These are phyloP conservation scores for Dryadomyces quercus-mongolicae DNA, from an alignment of 2,329 filamentous ascomycete species.

Conservation along the genomic window DNA sequence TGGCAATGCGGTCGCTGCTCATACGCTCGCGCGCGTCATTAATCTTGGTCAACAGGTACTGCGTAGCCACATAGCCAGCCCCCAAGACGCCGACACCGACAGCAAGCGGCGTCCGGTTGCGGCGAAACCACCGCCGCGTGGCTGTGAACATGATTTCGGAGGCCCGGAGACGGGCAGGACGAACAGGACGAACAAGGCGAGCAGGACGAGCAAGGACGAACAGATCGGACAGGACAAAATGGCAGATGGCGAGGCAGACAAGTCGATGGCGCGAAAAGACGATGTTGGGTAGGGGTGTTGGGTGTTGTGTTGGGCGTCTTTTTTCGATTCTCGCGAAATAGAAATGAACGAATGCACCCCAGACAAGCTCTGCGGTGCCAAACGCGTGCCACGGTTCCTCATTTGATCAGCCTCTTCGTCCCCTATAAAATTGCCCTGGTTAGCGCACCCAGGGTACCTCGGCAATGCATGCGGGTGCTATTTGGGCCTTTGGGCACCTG, in stretches of 20 bases:
- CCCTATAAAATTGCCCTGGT: too few species aligned
- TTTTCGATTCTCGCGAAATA: background rate
- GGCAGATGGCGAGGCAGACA: too few species aligned
- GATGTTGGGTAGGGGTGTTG: too few species aligned
- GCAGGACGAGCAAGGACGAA: background rate
- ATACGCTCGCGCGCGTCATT: conserved; percentile 90
- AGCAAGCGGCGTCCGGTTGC: conserved; percentile 81
- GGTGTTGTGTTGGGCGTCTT: too few species aligned
- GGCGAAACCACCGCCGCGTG: conserved; percentile 80
- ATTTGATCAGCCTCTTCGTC: too few species aligned
- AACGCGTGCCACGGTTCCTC: too few species aligned
- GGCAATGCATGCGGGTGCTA: too few species aligned
- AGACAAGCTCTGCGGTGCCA: too few species aligned
- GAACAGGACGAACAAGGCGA: conserved; percentile 4
- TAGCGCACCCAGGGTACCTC: too few species aligned
- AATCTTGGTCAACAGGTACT: conserved; percentile 87
- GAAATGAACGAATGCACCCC: background rate
- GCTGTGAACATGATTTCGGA: conserved; percentile 45
- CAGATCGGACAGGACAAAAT: too few species aligned
- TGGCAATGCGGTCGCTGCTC: conserved; percentile 88
- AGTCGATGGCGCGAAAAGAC: too few species aligned
- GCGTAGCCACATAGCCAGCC: conserved; percentile 80
- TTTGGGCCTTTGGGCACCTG: too few species aligned
- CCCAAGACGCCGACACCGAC: conserved; percentile 80
- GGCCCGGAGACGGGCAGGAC: background rate